Percentiles rank a stretch among this genome's conserved stretches.
Conservation (phyloP, 345 rosid species). For the Psidium friedrichsthalianum region DNA sequence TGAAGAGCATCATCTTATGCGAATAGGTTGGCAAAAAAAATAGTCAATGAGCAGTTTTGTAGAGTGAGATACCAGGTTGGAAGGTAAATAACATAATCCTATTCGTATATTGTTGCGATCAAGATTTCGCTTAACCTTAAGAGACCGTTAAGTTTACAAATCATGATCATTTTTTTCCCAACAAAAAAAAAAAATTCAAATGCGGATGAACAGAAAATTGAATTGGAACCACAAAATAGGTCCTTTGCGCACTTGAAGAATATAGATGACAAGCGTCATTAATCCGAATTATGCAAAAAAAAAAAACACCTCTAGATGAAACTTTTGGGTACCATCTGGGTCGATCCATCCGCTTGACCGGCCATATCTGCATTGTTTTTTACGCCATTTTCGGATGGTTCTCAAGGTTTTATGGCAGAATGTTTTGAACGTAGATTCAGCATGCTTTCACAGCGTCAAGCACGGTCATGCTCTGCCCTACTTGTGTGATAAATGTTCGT, state of each 20-base stretch:
- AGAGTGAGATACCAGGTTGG: not conserved
- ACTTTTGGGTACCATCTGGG: not conserved
- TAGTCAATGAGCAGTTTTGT: not conserved
- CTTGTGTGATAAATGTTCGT: conserved; percentile 27
- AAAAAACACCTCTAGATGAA: not conserved
- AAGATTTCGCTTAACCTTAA: not conserved
- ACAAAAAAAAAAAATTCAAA: not conserved
- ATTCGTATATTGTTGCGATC: too few relatives aligned
- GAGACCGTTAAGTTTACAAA: not conserved
- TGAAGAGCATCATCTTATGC: too few relatives aligned
- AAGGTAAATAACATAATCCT: not conserved
- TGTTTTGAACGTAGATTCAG: conserved; percentile 20
- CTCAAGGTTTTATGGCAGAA: conserved; percentile 29
- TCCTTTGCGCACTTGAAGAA: not conserved
- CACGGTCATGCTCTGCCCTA: conserved; percentile 52
- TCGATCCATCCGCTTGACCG: not conserved
- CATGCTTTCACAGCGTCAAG: conserved; percentile 35
- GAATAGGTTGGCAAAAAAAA: too few relatives aligned
- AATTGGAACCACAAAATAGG: not conserved
- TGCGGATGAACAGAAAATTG: not conserved
- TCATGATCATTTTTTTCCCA: not conserved
- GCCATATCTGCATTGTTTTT: conserved; percentile 19
- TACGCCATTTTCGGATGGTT: conserved; percentile 25
- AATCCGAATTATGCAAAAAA: conserved; percentile 34
- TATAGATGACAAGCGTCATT: not conserved